A percentile compares a stretch with the other conserved stretches of the same genome.
Conservation (phyloP, 306 rosid genomes). For the Herpetospermum pedunculosum region DNA sequence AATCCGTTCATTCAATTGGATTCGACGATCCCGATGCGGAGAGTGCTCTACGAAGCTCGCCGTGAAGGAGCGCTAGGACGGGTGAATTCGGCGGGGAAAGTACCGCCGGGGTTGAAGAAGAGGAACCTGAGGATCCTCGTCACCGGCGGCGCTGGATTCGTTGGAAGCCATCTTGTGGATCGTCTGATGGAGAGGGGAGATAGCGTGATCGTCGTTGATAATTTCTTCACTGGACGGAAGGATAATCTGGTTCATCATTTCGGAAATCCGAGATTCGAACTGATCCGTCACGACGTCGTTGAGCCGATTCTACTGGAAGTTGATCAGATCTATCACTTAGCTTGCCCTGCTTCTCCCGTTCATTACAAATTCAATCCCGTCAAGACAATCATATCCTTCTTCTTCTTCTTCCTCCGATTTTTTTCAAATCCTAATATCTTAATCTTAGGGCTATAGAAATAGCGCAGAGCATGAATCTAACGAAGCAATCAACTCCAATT, state of each 20-base stretch:
- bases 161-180: conserved; percentile 88
- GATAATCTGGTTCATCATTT: conserved; percentile 61
- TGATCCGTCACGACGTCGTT: conserved; percentile 89
- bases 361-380: conserved; percentile 94
- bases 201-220: conserved; percentile 74
- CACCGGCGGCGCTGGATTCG: conserved; percentile 97
- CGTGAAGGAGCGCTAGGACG: background rate
- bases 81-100: conserved; percentile 18
- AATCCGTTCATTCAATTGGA: background rate
- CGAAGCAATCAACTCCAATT: background rate
- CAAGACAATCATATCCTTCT: conserved; percentile 87
- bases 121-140: conserved; percentile 51
- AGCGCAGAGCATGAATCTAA: background rate
- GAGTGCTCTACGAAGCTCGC: conserved; percentile 29
- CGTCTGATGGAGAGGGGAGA: conserved; percentile 73
- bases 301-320: conserved; percentile 75
- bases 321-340: conserved; percentile 90
- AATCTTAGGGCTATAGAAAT: background rate
- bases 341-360: conserved; percentile 95
- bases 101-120: conserved; percentile 24
- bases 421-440: background rate
- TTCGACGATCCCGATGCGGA: conserved; percentile 23
- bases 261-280: conserved; percentile 75
- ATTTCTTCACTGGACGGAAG: conserved; percentile 76
- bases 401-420: background rate